Evolutionary conservation across 1,139 yeast species (phyloP).

Genomic region (Hyphopichia buzzinii): DNA sequence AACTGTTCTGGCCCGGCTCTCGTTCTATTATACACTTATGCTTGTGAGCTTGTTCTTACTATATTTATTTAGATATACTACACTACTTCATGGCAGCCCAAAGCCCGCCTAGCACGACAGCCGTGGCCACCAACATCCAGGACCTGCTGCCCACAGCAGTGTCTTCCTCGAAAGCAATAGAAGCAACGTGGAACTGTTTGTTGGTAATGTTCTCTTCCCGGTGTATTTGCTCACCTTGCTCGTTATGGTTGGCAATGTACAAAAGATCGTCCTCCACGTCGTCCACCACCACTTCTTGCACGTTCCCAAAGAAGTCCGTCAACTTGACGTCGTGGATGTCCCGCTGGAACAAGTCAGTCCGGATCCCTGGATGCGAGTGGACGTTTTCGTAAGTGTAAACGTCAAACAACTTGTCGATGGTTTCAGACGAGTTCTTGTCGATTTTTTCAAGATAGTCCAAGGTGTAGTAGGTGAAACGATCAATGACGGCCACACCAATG

Average conservation of each 20-base stretch:
- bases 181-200: neutral
- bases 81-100: slow-evolving; percentile 1
- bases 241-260: slow-evolving; percentile 28
- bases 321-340: slow-evolving; percentile 68
- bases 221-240: slow-evolving; percentile 13
- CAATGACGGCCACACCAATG: slow-evolving; percentile 97
- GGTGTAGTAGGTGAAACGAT: slow-evolving; percentile 89
- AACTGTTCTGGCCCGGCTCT: too few species aligned
- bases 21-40: too few species aligned
- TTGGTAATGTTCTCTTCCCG: slow-evolving; percentile 1
- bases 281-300: slow-evolving; percentile 78
- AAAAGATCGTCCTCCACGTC: slow-evolving; percentile 47
- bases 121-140: neutral
- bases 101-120: neutral
- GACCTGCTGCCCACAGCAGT: neutral
- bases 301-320: slow-evolving; percentile 94
- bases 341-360: slow-evolving; percentile 74
- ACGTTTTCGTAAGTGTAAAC: slow-evolving; percentile 82
- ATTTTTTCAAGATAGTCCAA: slow-evolving; percentile 84
- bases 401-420: slow-evolving; percentile 80
- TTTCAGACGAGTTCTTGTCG: slow-evolving; percentile 67
- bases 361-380: slow-evolving; percentile 89
- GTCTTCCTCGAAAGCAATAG: neutral
- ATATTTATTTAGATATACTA: too few species aligned
- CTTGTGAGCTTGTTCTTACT: too few species aligned